These are phyloP conservation scores for Fusarium neocosmosporiellum DNA, from an alignment of 2,329 filamentous ascomycete species.

Conservation along the genomic window DNA sequence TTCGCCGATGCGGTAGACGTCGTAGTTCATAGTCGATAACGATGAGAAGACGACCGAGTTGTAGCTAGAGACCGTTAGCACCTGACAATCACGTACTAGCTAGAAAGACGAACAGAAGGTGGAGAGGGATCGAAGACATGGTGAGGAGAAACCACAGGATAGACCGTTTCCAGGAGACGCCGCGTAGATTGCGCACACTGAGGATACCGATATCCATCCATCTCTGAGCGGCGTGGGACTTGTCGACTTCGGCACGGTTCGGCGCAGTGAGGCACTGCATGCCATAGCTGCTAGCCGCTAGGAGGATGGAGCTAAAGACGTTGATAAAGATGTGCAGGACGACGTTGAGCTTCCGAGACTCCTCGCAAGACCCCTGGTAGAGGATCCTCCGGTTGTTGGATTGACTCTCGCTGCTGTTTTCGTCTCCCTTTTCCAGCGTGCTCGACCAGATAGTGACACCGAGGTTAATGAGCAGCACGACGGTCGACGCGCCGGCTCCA, in stretches of 20 bases:
- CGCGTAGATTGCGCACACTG: constrained; percentile 22
- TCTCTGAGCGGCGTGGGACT: constrained; percentile 5
- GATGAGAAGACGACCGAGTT: constrained; percentile 22
- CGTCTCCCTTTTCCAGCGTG: not conserved
- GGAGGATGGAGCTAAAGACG: constrained; percentile 19
- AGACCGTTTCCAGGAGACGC: not conserved
- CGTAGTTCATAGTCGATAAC: not conserved
- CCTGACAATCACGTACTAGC: not conserved
- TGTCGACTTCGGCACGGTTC: constrained; percentile 46
- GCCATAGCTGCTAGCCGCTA: constrained; percentile 47
- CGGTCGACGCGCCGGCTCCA: not conserved
- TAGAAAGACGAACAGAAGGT: constrained; percentile 7
- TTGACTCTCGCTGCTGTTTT: not conserved
- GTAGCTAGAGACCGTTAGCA: not conserved
- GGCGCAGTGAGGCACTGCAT: constrained; percentile 50
- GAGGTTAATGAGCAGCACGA: constrained; percentile 6
- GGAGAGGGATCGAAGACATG: constrained; percentile 10
- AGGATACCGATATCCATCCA: constrained; percentile 38
- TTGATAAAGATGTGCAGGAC: constrained; percentile 23
- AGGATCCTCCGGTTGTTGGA: not conserved
- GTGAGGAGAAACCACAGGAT: constrained; percentile 2
- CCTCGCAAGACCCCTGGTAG: constrained; percentile 6
- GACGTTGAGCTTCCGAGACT: not conserved
- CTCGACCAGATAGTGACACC: constrained; percentile 6
- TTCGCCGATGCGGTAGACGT: not conserved